Conservation (phyloP, 306 rosid genomes). For the Neltuma alba region DNA sequence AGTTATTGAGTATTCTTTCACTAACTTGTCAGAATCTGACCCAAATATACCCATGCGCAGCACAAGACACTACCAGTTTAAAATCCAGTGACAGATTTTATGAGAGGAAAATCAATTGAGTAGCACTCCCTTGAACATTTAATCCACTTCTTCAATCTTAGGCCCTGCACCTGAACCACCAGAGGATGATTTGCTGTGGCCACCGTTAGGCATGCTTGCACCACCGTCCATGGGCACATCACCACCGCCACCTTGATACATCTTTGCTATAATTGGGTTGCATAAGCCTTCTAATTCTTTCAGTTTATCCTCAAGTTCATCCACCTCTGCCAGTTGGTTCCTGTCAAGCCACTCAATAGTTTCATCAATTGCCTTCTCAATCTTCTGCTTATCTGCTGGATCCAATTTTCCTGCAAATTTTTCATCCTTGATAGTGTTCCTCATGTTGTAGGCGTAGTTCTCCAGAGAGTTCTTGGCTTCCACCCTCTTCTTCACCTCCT, state of each 20-base stretch:
- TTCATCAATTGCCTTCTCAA: neutral
- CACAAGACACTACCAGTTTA: neutral
- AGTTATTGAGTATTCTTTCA: neutral
- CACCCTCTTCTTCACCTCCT: conserved; percentile 3
- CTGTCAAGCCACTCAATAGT: neutral
- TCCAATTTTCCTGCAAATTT: neutral
- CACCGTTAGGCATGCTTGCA: neutral
- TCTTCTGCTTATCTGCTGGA: neutral
- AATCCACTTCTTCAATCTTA: neutral
- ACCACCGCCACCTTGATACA: neutral
- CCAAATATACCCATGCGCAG: neutral
- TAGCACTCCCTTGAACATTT: neutral
- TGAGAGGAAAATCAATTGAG: neutral
- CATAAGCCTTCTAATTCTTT: neutral
- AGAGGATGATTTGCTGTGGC: neutral
- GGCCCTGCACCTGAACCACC: neutral
- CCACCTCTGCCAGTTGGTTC: neutral
- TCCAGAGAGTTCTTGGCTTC: neutral
- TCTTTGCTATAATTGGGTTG: neutral
- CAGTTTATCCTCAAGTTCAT: neutral
- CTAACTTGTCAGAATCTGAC: neutral
- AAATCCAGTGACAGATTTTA: neutral
- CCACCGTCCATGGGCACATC: conserved; percentile 5
- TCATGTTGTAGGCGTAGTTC: neutral
- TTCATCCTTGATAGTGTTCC: neutral